Base-by-base conservation (phyloP, 73 alveolate species). In the Strombidium stylifer region DNA sequence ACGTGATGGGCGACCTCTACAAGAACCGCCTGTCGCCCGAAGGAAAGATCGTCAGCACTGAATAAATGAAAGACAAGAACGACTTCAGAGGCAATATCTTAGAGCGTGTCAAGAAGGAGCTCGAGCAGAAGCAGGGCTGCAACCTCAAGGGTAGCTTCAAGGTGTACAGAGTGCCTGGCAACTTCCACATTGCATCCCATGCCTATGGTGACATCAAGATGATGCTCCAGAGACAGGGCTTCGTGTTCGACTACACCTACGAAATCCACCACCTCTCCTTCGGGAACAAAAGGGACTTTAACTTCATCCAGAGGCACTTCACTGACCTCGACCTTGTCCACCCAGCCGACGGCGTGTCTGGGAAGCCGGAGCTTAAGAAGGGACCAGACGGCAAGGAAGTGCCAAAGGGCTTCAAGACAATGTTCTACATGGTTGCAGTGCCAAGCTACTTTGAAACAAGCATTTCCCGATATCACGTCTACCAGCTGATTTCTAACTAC, bases 131-230 rank as follows among this genome's bases (percentile, higher is more conserved):
- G 47, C 91, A 90, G 69, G 98, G 98, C 0, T 93, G 98, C 73
- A 39, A 68, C 45, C 34, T 93, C 21, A 51, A 70, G 69, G 98
- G 98, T 15, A 67, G 42, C 74, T 81, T 93, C 51, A 41, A 41
- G 48, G 93, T 93, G 24, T 89, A 93, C 75, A 86, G 92, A 76
- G 97, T 91, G 0, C 97, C 96, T 18, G 99, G 99, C 21, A 93
- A 90, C 69, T 93, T 96, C 87, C 98, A 91, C 54, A 80, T 96
- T 18, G 87, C 98, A 27, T 56, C 91, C 16, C 97, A 93, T 30
- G 94, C 96, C 46, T 83, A 55, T 74, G 86, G 86, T 4, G 76
- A 73, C 41, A 56, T 71, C 14, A 49, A 86, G 6, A 67, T 54
- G 23, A 44, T 77, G 46, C 73, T 95, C 26, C 61, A 58, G 3